Evolutionary conservation across 805 yeast genomes (phyloP), one percentile per base, ranked within the genome.

Genomic region (Candida caryicola): DNA sequence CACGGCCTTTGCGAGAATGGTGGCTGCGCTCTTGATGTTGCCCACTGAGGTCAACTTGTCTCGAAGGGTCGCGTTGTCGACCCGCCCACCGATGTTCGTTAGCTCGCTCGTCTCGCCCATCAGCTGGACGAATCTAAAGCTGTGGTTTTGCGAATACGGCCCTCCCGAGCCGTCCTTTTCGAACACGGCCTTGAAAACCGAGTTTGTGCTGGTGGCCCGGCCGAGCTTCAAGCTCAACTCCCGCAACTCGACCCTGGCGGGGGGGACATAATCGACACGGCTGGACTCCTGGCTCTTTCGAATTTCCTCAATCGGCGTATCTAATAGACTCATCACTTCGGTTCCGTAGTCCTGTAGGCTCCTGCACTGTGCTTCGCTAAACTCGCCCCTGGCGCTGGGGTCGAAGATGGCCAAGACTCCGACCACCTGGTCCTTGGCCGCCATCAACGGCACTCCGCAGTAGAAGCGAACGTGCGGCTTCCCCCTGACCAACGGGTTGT

Each of bases 161-260:
- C 73, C 71, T 12, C 85, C 85, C 4, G 83, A 76, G 0, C 84
- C 84, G 57, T 80, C 85, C 43, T 71, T 73, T 46, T 79, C 85
- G 54, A 76, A 79, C 1, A 77, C 71, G 2, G 77, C 64, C 62
- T 53, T 57, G 29, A 45, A 36, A 36, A 54, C 45, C 13, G 55
- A 52, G 0, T 68, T 66, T 33, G 62, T 62, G 39, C 77, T 62
- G 1, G 85, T 79, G 4, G 85, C 82, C 55, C 85, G 66, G 0
- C 85, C 85, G 39, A 74, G 64, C 26, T 66, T 60, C 39, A 50
- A 31, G 4, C 51, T 47, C 28, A 65, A 51, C 19, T 60, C 67
- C n/a, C 61, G 49, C 15, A 67, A 39, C 18, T 61, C 70, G 18
- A 39, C 50, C 10, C 25, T 21, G 10, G 25, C 25, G 7, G 25